These are phyloP conservation scores for Hirsutella rhossiliensis DNA, from an alignment of 2,329 filamentous ascomycete genomes.

Conservation along the genomic window DNA sequence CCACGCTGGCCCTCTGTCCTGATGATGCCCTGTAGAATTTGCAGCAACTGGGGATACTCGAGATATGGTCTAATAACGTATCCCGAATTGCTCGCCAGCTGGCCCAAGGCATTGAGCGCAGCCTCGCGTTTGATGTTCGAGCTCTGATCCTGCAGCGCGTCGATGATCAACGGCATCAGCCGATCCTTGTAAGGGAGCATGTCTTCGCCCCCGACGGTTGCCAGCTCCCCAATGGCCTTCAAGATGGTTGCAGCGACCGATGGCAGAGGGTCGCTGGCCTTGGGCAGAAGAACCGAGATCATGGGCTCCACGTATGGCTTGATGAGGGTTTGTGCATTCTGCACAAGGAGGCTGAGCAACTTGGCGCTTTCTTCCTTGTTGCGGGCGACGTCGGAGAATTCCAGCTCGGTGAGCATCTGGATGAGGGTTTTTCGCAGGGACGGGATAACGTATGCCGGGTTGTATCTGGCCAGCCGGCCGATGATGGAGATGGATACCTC, in stretches of 20 bases:
- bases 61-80: conserved; percentile 96
- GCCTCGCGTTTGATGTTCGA: conserved; percentile 85
- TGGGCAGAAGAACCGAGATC: conserved; percentile 86
- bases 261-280: conserved; percentile 72
- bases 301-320: conserved; percentile 96
- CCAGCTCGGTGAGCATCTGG: conserved; percentile 89
- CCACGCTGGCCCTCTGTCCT: conserved; percentile 79
- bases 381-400: conserved; percentile 85
- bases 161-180: conserved; percentile 90
- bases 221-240: conserved; percentile 86
- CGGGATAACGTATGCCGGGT: conserved; percentile 95
- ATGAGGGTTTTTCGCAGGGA: conserved; percentile 90
- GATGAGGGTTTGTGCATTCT: conserved; percentile 85
- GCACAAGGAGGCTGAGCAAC: conserved; percentile 81
- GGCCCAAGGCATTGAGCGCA: conserved; percentile 78
- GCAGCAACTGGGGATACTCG: conserved; percentile 87
- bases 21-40: conserved; percentile 87
- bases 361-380: conserved; percentile 97
- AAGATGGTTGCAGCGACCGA: conserved; percentile 92
- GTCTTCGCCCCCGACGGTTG: conserved; percentile 84
- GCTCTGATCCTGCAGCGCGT: conserved; percentile 86
- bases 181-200: conserved; percentile 87
- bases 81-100: conserved; percentile 88
- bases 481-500: conserved; percentile 96
- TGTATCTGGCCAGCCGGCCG: conserved; percentile 78